These are phyloP conservation scores for Fraxinus sp. DNA, from an alignment of 305 asterid species.

Conservation along the genomic window DNA sequence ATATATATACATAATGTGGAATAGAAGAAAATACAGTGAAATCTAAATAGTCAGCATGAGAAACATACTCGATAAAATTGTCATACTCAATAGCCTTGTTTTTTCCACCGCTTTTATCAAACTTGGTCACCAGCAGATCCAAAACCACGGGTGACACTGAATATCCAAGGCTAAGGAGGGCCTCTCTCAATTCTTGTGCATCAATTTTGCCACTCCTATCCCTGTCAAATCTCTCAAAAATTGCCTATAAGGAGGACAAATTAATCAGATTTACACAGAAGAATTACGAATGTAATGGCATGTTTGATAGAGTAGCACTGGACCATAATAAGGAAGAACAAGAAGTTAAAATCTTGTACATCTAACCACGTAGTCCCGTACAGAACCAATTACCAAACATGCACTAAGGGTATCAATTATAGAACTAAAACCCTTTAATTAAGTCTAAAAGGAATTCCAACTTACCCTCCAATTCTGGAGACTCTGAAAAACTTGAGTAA, in stretches of 20 bases:
- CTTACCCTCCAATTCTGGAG: slow-evolving; percentile 96
- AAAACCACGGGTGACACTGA: slow-evolving; percentile 69
- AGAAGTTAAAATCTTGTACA: background rate
- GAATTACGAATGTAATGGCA: background rate
- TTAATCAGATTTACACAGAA: slow-evolving; percentile 15
- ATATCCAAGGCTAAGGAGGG: slow-evolving; percentile 80
- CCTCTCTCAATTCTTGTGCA: slow-evolving; percentile 66
- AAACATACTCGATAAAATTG: slow-evolving; percentile 85
- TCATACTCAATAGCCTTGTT: slow-evolving; percentile 82
- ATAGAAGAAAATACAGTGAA: background rate
- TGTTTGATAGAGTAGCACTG: background rate
- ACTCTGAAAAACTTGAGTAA: slow-evolving; percentile 74
- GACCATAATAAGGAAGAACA: background rate
- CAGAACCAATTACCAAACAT: background rate
- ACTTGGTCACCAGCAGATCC: slow-evolving; percentile 82
- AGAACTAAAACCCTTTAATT: background rate
- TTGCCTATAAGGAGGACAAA: slow-evolving; percentile 37
- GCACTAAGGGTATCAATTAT: background rate
- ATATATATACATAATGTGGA: background rate
- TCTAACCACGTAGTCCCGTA: background rate
- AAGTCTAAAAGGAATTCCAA: slow-evolving; percentile 4
- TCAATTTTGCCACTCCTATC: slow-evolving; percentile 88
- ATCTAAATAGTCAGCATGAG: background rate
- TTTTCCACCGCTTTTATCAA: slow-evolving; percentile 79
- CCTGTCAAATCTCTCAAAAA: slow-evolving; percentile 82